phyloP scores from a whole-genome alignment of 352 stramenopile genomes.

The Saprolegnia parasitica region DNA sequence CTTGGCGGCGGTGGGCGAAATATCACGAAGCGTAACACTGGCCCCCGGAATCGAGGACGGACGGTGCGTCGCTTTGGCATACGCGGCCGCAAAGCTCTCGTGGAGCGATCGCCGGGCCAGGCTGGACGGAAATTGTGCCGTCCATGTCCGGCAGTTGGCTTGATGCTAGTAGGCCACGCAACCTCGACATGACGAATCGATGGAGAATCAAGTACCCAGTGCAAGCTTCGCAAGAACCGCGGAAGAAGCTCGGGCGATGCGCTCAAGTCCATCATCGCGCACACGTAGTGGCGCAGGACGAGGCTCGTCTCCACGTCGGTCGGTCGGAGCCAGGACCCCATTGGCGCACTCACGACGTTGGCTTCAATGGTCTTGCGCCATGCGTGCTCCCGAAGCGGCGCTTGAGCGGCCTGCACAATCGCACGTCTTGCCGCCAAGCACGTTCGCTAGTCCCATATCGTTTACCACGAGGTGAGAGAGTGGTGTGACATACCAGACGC shows the following conservation, averaged over 20 bases:
- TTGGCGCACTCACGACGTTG: background rate
- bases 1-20: background rate
- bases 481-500: background rate
- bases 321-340: background rate
- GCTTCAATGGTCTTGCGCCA: background rate
- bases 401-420: background rate
- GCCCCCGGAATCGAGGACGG: background rate
- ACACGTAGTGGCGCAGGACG: conserved; percentile 1
- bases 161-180: conserved; percentile 3
- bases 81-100: background rate
- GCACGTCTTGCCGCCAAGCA: background rate
- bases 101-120: background rate
- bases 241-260: background rate
- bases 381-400: background rate
- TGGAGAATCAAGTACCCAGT: background rate
- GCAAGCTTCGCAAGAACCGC: background rate
- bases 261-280: background rate
- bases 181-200: no score
- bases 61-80: background rate
- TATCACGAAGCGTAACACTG: background rate
- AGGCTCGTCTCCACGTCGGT: background rate
- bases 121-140: background rate
- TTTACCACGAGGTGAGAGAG: background rate
- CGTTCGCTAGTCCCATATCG: background rate
- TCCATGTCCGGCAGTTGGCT: conserved; percentile 1